Evolutionary conservation across 2,329 filamentous ascomycete genomes (phyloP).

Genomic region (Rhinocladiella mackenziei): DNA sequence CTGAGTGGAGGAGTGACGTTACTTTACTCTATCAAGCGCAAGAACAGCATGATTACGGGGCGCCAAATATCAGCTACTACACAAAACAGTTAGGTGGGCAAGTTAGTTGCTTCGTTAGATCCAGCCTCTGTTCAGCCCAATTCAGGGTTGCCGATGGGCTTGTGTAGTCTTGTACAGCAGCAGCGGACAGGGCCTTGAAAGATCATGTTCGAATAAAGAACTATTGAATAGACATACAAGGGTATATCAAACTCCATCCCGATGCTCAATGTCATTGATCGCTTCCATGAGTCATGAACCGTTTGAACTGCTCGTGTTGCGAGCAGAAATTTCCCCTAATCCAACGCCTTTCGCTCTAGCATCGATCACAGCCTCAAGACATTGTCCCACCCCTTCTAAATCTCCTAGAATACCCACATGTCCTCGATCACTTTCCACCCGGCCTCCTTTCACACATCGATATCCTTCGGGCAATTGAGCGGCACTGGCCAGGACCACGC

Average conservation of each 20-base stretch:
- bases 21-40: too few relatives aligned
- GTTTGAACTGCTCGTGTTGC: background rate
- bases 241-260: background rate
- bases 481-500: constrained; percentile 78
- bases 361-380: constrained; percentile 63
- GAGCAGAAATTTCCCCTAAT: constrained; percentile 40
- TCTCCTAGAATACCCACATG: constrained; percentile 87
- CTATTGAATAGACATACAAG: too few relatives aligned
- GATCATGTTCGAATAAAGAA: too few relatives aligned
- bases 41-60: too few relatives aligned
- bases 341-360: constrained; percentile 72
- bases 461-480: constrained; percentile 84
- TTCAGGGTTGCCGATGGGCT: too few relatives aligned
- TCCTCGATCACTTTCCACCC: constrained; percentile 75
- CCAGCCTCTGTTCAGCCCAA: too few relatives aligned
- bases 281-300: background rate
- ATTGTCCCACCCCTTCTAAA: constrained; percentile 72
- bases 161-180: too few relatives aligned
- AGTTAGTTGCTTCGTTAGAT: too few relatives aligned
- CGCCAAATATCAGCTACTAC: too few relatives aligned
- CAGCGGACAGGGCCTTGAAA: too few relatives aligned
- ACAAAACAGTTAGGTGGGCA: too few relatives aligned
- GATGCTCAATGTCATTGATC: background rate
- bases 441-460: constrained; percentile 64
- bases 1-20: too few relatives aligned